Evolutionary conservation across 2,329 filamentous ascomycete genomes (phyloP), one percentile per base, ranked within the genome.

Genomic region (Aspergillus eucalypticola): DNA sequence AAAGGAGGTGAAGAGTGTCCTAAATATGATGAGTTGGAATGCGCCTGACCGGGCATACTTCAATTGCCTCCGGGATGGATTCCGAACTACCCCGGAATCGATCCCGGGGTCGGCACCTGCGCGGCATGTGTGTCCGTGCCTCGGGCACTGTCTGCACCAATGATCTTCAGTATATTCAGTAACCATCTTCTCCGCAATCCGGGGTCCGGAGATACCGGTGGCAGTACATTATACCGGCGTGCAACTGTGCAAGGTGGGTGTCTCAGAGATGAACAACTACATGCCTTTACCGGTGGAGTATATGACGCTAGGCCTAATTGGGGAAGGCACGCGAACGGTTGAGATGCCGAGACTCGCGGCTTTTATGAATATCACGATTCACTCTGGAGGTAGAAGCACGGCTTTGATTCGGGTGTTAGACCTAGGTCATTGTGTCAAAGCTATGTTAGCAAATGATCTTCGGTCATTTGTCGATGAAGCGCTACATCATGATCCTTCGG

Each of bases 31-130:
- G 23, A 13, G 8, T 7, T 21, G 10, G 2, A 6, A 13, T 13
- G 3, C 19, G 44, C 2, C 15, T 13, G 32, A 29, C 23, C 39
- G 27, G 11, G 8, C 32, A 19, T 38, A 27, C 8, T 42, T 32
- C 39, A 53, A 52, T 41, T 21, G 52, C n/a, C 39, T 44, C 35
- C 64, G 68, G 66, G 41, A 62, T 66, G 17, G 2, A 41, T 59
- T 60, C 67, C 66, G 65, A 53, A 10, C 5, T 25, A 55, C 4
- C 21, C n/a, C 58, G 63, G 61, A 56, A 62, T 58, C 17, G 11
- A 57, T 65, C 56, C 64, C 63, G 64, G 60, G 42, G 46, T 38
- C 42, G 52, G 46, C 46, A 42, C 15, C 46, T 27, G 55, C 23
- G 21, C 55, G 55, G 56, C 46, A 44, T 44, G 42, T 51, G 19